These are phyloP conservation scores for Dactylorhiza incarnata DNA, from an alignment of 106 monocot genomes.

Conservation along the genomic window DNA sequence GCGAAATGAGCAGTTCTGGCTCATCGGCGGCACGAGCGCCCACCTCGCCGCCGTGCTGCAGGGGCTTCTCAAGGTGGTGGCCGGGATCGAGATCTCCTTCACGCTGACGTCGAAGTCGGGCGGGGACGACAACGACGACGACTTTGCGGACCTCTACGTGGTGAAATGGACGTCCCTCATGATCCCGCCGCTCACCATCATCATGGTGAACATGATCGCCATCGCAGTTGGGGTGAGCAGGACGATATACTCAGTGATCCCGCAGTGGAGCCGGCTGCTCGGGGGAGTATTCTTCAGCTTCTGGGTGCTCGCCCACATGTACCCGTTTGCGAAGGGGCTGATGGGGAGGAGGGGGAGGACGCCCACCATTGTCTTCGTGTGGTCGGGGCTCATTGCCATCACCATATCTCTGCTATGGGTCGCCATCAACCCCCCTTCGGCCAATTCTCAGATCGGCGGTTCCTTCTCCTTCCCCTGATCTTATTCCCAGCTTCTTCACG, in stretches of 20 bases:
- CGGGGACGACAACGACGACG: conserved; percentile 36
- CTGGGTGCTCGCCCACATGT: conserved; percentile 57
- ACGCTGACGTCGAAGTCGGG: conserved; percentile 41
- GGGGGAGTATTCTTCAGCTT: conserved; percentile 69
- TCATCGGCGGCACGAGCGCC: conserved; percentile 71
- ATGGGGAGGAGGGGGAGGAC: conserved; percentile 50
- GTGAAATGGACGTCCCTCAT: conserved; percentile 40
- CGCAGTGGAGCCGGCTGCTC: conserved; percentile 57
- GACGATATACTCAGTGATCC: conserved; percentile 46
- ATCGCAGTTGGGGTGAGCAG: conserved; percentile 54
- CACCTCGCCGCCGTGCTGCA: conserved; percentile 73
- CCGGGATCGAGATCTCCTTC: conserved; percentile 52
- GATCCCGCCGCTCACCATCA: conserved; percentile 53
- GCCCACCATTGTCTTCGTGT: conserved; percentile 48
- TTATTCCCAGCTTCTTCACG: background rate
- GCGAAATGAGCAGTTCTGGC: conserved; percentile 64
- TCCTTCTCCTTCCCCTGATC: conserved; percentile 47
- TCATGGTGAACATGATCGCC: conserved; percentile 56
- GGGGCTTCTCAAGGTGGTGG: conserved; percentile 50
- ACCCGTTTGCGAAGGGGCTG: conserved; percentile 54
- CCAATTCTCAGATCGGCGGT: conserved; percentile 43
- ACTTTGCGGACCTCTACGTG: conserved; percentile 38
- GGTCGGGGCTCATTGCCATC: conserved; percentile 58
- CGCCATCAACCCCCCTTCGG: conserved; percentile 32
- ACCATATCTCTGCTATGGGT: conserved; percentile 32